Evolutionary conservation across 225 moss, liverwort and hornwort genomes (phyloP).

Genomic region (Polytrichum formosum): DNA sequence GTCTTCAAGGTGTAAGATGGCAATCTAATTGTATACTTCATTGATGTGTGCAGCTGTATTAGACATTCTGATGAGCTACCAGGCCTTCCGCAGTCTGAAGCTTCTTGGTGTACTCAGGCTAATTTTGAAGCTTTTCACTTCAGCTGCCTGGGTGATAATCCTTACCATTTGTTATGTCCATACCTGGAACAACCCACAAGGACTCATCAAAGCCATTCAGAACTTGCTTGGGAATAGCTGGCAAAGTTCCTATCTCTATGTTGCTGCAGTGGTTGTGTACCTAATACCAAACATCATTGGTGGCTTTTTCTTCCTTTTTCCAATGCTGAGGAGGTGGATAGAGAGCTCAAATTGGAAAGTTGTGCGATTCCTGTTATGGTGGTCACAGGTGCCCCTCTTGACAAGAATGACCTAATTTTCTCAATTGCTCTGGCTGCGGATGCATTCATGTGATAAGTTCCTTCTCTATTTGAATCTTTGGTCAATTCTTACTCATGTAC

Average conservation of each 20-base stretch:
- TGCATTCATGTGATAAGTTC: too few relatives aligned
- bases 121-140: slow-evolving; percentile 63
- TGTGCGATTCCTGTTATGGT: slow-evolving; percentile 81
- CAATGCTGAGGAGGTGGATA: slow-evolving; percentile 86
- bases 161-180: slow-evolving; percentile 77
- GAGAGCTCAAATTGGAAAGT: slow-evolving; percentile 86
- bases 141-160: slow-evolving; percentile 88
- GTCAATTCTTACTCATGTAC: too few relatives aligned
- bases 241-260: slow-evolving; percentile 73
- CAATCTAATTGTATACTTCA: background rate
- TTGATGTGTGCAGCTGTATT: slow-evolving; percentile 34
- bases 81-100: slow-evolving; percentile 74
- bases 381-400: slow-evolving; percentile 71
- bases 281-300: slow-evolving; percentile 80
- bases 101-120: slow-evolving; percentile 66
- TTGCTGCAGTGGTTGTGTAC: slow-evolving; percentile 74
- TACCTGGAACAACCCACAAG: slow-evolving; percentile 75
- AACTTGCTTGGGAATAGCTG: slow-evolving; percentile 69
- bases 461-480: too few relatives aligned
- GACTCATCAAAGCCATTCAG: slow-evolving; percentile 64
- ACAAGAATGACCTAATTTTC: too few relatives aligned
- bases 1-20: background rate
- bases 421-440: too few relatives aligned
- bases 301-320: slow-evolving; percentile 78
- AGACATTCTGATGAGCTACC: slow-evolving; percentile 60